A percentile compares a stretch with the other conserved stretches of the same genome.
Conservation (phyloP, 768 basidiomycete genomes). For the Mycena belliarum region DNA sequence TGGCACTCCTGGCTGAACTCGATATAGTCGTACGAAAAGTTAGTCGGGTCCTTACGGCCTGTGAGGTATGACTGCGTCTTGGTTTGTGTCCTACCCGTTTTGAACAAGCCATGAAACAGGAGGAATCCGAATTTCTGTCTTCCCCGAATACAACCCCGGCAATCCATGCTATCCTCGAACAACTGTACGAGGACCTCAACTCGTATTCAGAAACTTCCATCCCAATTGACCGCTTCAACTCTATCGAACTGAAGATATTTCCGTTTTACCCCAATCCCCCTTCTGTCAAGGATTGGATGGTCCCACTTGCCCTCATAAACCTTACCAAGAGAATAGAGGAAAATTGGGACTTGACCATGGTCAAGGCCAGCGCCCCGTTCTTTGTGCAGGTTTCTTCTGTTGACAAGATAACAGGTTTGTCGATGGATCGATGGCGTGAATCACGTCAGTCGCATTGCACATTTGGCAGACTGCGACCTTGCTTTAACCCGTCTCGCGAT, state of each 20-base stretch:
- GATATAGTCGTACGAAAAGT: conserved; percentile 81
- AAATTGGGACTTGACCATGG: conserved; percentile 96
- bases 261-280: conserved; percentile 97
- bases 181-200: conserved; percentile 95
- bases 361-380: conserved; percentile 53
- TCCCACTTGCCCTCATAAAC: conserved; percentile 87
- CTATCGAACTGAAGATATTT: conserved; percentile 93
- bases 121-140: conserved; percentile 89
- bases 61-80: conserved; percentile 66
- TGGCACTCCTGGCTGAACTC: neutral
- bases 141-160: conserved; percentile 63
- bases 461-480: conserved; percentile 87
- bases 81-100: neutral
- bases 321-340: conserved; percentile 78
- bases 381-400: neutral
- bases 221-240: conserved; percentile 86
- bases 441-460: conserved; percentile 88
- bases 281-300: conserved; percentile 90
- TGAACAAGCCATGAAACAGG: conserved; percentile 40
- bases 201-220: conserved; percentile 97
- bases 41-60: conserved; percentile 81
- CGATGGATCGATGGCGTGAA: conserved; percentile 87
- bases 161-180: conserved; percentile 86
- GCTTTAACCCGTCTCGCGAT: conserved; percentile 83
- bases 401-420: conserved; percentile 54